Evolutionary conservation across 2,329 filamentous ascomycete genomes (phyloP).

Genomic region (Nemania sp.): DNA sequence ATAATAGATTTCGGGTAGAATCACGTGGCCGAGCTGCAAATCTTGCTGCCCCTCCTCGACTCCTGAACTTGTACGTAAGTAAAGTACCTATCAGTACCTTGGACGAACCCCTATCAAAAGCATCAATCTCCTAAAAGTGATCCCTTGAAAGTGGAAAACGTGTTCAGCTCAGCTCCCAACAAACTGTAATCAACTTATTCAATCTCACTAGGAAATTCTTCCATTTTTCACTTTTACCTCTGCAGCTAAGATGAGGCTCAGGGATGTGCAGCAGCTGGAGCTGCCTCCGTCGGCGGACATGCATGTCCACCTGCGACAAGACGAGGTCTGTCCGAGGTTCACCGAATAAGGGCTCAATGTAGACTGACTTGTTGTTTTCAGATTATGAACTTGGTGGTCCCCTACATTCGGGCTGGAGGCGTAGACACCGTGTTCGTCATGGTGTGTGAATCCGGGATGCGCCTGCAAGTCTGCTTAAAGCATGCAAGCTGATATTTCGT

Average conservation of each 20-base stretch:
- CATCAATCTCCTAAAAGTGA: too few species aligned
- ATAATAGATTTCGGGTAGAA: too few species aligned
- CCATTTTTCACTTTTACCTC: neutral
- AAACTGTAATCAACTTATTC: neutral
- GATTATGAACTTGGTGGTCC: conserved; percentile 58
- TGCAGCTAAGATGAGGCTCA: conserved; percentile 42
- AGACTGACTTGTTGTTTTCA: conserved; percentile 45
- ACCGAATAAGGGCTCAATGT: neutral
- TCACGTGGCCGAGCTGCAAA: too few species aligned
- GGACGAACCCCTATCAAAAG: too few species aligned
- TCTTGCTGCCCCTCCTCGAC: too few species aligned
- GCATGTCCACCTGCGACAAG: conserved; percentile 74
- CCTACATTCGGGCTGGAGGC: conserved; percentile 62
- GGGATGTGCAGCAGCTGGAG: conserved; percentile 48
- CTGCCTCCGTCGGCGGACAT: conserved; percentile 69
- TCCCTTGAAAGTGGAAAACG: neutral
- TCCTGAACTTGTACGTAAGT: too few species aligned
- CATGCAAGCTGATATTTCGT: conserved; percentile 20
- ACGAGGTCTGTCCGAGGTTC: conserved; percentile 41
- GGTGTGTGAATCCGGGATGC: conserved; percentile 24
- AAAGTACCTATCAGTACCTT: too few species aligned
- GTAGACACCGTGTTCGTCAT: conserved; percentile 66
- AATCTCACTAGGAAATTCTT: neutral
- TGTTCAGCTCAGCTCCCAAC: neutral
- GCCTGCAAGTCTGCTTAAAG: conserved; percentile 19